Conservation (phyloP, 805 yeast genomes). For the Starmerella bombi region DNA sequence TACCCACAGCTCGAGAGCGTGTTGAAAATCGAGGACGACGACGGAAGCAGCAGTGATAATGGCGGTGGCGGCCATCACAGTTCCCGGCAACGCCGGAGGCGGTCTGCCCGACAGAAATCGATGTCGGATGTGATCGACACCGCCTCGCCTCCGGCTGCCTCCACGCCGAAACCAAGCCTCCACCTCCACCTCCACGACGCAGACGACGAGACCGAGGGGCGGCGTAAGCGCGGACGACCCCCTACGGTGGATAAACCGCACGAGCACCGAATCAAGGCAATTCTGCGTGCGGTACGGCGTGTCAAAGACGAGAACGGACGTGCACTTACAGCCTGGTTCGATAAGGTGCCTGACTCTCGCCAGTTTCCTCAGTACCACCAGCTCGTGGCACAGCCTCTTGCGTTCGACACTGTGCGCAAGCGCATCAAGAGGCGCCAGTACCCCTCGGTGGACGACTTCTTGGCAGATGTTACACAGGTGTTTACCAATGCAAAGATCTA, state of each 20-base stretch:
- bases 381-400: constrained; percentile 32
- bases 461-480: constrained; percentile 63
- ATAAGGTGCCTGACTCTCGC: constrained; percentile 63
- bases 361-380: constrained; percentile 38
- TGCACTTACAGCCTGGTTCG: constrained; percentile 50
- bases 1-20: constrained; percentile 62
- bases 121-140: constrained; percentile 5
- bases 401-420: constrained; percentile 44
- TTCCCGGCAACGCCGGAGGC: constrained; percentile 21
- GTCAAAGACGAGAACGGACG: constrained; percentile 43
- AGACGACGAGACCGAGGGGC: constrained; percentile 27
- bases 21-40: constrained; percentile 34
- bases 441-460: constrained; percentile 57
- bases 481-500: constrained; percentile 59
- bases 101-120: constrained; percentile 16
- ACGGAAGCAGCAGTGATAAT: constrained; percentile 22
- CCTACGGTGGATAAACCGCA: constrained; percentile 84
- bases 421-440: constrained; percentile 79
- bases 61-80: constrained; percentile 20
- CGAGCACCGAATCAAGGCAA: constrained; percentile 81
- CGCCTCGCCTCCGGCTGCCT: constrained; percentile 8
- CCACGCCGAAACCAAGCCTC: constrained; percentile 5
- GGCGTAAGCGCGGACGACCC: constrained; percentile 75
- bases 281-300: constrained; percentile 68
- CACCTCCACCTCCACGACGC: constrained; percentile 25